phyloP scores from a whole-genome alignment of 2,329 filamentous ascomycete species.

The Parascedosporium putredinis region DNA sequence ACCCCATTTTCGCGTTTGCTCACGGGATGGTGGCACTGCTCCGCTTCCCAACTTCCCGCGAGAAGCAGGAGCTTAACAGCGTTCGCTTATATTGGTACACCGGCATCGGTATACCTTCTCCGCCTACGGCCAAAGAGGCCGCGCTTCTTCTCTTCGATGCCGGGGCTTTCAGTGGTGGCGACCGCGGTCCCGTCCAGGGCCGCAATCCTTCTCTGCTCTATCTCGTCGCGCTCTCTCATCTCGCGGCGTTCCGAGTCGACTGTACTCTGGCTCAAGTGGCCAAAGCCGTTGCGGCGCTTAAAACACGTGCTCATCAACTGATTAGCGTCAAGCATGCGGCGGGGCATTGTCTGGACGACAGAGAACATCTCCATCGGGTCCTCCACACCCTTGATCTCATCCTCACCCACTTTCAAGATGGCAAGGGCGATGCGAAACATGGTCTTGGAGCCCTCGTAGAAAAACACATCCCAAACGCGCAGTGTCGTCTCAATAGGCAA shows the following conservation, averaged over 20 bases:
- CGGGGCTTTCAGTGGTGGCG: neutral
- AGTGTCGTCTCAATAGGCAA: slow-evolving; percentile 85
- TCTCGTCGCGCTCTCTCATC: slow-evolving; percentile 45
- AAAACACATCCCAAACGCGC: slow-evolving; percentile 90
- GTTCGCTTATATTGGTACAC: neutral
- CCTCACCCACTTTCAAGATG: slow-evolving; percentile 81
- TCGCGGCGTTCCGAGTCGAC: slow-evolving; percentile 69
- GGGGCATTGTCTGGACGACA: slow-evolving; percentile 78
- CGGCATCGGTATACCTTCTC: slow-evolving; percentile 14
- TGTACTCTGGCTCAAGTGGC: slow-evolving; percentile 68
- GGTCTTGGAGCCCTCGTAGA: slow-evolving; percentile 90
- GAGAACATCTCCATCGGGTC: slow-evolving; percentile 96
- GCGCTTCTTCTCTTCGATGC: neutral
- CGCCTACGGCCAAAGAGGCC: slow-evolving; percentile 3
- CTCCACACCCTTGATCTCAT: slow-evolving; percentile 64
- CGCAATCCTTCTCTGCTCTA: slow-evolving; percentile 20
- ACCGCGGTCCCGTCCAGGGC: neutral
- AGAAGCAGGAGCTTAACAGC: neutral
- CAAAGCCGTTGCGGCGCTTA: slow-evolving; percentile 68
- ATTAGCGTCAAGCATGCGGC: slow-evolving; percentile 73
- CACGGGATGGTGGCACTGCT: neutral
- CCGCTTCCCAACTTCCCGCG: too few relatives aligned
- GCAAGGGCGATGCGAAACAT: slow-evolving; percentile 85
- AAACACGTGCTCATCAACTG: slow-evolving; percentile 74
- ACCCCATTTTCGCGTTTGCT: too few relatives aligned